Evolutionary conservation across 2,329 filamentous ascomycete species (phyloP), one percentile per base, ranked within the genome.

Genomic region (Leptodontidium sp.): DNA sequence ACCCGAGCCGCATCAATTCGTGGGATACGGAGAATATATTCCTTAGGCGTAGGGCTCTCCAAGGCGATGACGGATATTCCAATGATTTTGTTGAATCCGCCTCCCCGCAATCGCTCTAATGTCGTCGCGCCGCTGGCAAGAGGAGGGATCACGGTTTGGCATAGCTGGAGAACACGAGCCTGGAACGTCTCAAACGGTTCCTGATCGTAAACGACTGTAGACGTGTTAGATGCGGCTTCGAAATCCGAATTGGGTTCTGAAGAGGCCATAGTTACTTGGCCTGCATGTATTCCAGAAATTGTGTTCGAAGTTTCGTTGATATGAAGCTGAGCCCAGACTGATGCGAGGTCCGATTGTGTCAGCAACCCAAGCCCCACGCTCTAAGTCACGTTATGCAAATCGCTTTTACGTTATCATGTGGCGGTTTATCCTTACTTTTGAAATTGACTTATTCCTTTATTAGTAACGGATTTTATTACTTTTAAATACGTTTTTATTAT

Each of bases 21-120:
- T 55, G 67, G 67, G 21, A 66, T 26, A 8, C 49, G 67, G 21
- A 66, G 26, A 52, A 69, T 63, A 14, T 66, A 66, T 24, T 32
- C 29, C 29, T 32, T 49, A 8, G 21, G 17, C 15, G 57, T 53
- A 49, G 21, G 38, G 12, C 35, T 35, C n/a, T 66, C 45, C n/a
- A 14, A 43, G 4, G 21, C 52, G 49, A n/a, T 24, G 21, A 66
- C 35, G 12, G 57, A 38, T 35, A 65, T 21, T 7, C 52, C 63
- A 47, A 65, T 50, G 43, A 65, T 40, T 15, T 21, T 32, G 29
- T 65, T 65, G 40, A 59, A 65, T 9, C 63, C 38, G 7, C 63
- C 52, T 21, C 63, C 63, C 12, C 32, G 32, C 49, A 69, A 49
- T 32, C 64, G 63, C 17, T 66, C 64, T 26, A 69, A 21, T 29